Evolutionary conservation across 257 asterid genomes (phyloP), one percentile per base, ranked within the genome.

Genomic region (Solanum tacnaense): DNA sequence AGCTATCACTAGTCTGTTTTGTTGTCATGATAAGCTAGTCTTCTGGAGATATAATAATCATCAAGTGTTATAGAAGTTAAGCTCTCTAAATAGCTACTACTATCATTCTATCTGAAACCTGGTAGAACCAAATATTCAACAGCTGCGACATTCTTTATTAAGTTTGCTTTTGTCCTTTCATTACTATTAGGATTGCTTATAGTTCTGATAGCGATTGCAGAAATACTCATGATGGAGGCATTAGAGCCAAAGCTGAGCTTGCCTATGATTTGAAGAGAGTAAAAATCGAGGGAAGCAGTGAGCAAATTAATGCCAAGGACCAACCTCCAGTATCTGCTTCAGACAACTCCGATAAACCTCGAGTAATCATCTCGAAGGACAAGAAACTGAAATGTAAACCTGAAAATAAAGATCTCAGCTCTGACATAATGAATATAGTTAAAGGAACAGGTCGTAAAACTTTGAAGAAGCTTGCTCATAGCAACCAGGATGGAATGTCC

Each of bases 371-470:
- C 84, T 86, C 84, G 35, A 86, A 89, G 88, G 93, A 89, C 68
- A 87, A 86, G 88, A 91, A 88, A 71, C 25, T 60, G 81, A 92
- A 86, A 91, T 83, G 89, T 86, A 67, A 49, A 72, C 58, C 87
- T 32, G 91, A 89, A 78, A 92, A 92, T 90, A 90, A 90, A 86
- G 89, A 84, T 84, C 91, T 74, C 56, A 34, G 87, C 70, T 65
- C 89, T 39, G 92, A 94, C 92, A 95, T 96, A 88, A 93, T 91
- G 97, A 92, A 92, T 88, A 94, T 97, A 87, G 93, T 97, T 92
- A 91, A 89, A 88, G 98, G 90, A 87, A 88, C 97, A 86, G 93
- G 90, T 73, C 92, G 91, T 49, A 92, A 83, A 90, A 89, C 94
- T 88, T 81, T 84, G 84, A 94, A 91, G 90, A 91, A 89, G 91